Conservation (phyloP, 1,139 yeast species). For the Yueomyces sp. region DNA sequence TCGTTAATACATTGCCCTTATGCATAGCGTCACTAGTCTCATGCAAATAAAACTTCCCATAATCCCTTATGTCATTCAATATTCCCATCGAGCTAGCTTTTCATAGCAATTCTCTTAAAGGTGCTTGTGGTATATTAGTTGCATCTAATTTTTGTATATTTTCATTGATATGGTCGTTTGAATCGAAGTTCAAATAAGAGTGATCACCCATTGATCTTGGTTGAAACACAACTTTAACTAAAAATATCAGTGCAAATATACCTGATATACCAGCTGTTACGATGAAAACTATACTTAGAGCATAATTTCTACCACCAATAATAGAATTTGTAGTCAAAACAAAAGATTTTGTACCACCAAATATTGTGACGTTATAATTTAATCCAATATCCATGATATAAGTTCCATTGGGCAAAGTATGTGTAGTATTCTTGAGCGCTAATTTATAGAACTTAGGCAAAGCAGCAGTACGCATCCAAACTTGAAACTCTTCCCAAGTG, state of each 20-base stretch:
- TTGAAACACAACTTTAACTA: conserved; percentile 32
- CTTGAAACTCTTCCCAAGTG: conserved; percentile 73
- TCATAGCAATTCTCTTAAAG: conserved; percentile 5
- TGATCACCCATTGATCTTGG: conserved; percentile 34
- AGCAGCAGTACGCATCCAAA: conserved; percentile 97
- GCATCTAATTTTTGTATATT: background rate
- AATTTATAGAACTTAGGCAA: conserved; percentile 75
- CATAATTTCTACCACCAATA: conserved; percentile 81
- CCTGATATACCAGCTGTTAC: conserved; percentile 76
- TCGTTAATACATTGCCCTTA: too few relatives aligned
- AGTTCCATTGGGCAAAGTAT: conserved; percentile 46
- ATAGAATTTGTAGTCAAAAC: conserved; percentile 79
- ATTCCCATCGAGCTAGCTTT: background rate
- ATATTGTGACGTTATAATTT: conserved; percentile 79
- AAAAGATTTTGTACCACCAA: conserved; percentile 71
- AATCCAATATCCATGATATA: conserved; percentile 64
- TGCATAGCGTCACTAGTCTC: too few relatives aligned
- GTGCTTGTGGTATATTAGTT: conserved; percentile 1
- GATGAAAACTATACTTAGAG: conserved; percentile 81
- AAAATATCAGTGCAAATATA: conserved; percentile 31
- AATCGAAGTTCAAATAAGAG: conserved; percentile 24
- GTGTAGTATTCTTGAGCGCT: conserved; percentile 65
- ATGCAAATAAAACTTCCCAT: too few relatives aligned
- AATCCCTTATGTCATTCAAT: too few relatives aligned
- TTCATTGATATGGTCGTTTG: conserved; percentile 1